These are phyloP conservation scores for Zalerion maritima DNA, from an alignment of 495 filamentous ascomycete species.

Conservation along the genomic window DNA sequence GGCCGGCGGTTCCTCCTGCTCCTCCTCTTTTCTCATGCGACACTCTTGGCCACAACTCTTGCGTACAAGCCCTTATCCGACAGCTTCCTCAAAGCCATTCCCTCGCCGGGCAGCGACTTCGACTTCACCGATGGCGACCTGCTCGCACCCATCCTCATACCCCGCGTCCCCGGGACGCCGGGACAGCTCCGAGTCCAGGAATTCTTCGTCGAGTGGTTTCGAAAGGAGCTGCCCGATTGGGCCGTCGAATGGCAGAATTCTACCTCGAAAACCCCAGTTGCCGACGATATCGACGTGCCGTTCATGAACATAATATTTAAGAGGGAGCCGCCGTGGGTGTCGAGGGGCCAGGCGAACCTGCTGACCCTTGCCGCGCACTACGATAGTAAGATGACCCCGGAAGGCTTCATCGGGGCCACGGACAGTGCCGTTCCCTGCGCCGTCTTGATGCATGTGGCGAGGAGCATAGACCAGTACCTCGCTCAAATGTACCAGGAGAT, in stretches of 20 bases:
- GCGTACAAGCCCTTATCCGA: constrained; percentile 69
- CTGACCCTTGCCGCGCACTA: constrained; percentile 89
- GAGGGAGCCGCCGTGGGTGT: constrained; percentile 67
- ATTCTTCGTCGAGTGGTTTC: constrained; percentile 69
- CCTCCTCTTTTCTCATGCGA: constrained; percentile 8
- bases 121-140: constrained; percentile 51
- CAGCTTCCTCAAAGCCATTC: constrained; percentile 45
- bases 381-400: constrained; percentile 59
- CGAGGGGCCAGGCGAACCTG: constrained; percentile 49
- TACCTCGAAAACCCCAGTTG: constrained; percentile 54
- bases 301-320: constrained; percentile 72
- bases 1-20: constrained; percentile 7
- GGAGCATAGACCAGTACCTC: constrained; percentile 24
- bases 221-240: constrained; percentile 56
- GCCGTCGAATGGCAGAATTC: constrained; percentile 69
- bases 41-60: constrained; percentile 8
- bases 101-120: constrained; percentile 51
- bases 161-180: constrained; percentile 69
- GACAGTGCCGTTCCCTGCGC: constrained; percentile 85
- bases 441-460: constrained; percentile 56
- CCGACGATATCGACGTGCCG: constrained; percentile 48
- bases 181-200: constrained; percentile 53
- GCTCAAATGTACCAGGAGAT: constrained; percentile 24
- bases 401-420: constrained; percentile 76
- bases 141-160: constrained; percentile 65